Percentiles rank a stretch among this genome's conserved stretches.
phyloP scores from a whole-genome alignment of 371 early-diverging fungal species.

The Mucor racemosus region DNA sequence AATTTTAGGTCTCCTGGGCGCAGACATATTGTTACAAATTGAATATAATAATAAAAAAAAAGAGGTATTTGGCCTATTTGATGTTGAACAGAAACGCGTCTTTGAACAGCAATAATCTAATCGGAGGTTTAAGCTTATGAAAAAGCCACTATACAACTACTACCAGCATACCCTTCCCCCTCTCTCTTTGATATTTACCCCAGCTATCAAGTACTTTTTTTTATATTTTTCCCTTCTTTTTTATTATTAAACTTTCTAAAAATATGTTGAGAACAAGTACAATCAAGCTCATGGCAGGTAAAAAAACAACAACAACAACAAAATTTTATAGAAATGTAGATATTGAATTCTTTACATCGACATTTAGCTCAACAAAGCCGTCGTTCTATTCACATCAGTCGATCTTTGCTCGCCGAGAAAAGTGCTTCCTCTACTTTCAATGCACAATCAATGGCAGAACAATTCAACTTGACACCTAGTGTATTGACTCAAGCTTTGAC shows the following conservation, averaged over 20 bases:
- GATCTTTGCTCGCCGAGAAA: slow-evolving; percentile 22
- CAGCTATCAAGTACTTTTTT: slow-evolving; percentile 1
- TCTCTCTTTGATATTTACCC: slow-evolving; percentile 8
- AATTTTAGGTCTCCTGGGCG: slow-evolving; percentile 36
- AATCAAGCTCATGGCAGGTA: slow-evolving; percentile 19
- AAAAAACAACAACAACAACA: neutral
- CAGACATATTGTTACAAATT: slow-evolving; percentile 16
- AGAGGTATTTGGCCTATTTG: neutral
- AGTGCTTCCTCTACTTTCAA: slow-evolving; percentile 24
- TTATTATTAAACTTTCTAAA: neutral
- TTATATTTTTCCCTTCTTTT: neutral
- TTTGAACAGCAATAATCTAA: neutral
- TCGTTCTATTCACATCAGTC: slow-evolving; percentile 24
- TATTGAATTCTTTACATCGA: neutral
- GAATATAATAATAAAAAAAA: neutral
- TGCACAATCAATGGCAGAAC: slow-evolving; percentile 18
- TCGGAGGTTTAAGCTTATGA: slow-evolving; percentile 12
- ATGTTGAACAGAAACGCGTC: slow-evolving; percentile 5
- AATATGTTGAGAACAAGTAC: slow-evolving; percentile 7
- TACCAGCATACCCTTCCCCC: slow-evolving; percentile 1
- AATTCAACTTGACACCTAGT: slow-evolving; percentile 27
- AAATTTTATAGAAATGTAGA: neutral
- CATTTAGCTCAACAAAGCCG: slow-evolving; percentile 20
- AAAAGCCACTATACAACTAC: slow-evolving; percentile 11
- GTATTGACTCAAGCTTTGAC: slow-evolving; percentile 63